These are phyloP conservation scores for Pseudogymnoascus sp. DNA, from an alignment of 2,329 filamentous ascomycete species.

Conservation along the genomic window DNA sequence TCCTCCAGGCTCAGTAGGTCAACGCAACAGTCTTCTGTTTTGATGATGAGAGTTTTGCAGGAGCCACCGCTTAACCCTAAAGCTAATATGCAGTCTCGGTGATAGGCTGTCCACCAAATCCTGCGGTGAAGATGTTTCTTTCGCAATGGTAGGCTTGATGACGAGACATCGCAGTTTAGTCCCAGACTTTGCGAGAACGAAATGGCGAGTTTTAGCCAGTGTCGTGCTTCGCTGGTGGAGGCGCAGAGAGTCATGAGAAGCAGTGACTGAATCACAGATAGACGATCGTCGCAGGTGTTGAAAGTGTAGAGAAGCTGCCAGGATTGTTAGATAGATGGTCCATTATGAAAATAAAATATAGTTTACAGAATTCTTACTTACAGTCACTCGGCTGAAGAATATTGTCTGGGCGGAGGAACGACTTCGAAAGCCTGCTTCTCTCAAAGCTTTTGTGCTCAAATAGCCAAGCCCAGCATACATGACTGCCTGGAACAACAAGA, in stretches of 20 bases:
- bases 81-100: neutral
- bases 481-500: conserved; percentile 22
- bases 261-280: conserved; percentile 18
- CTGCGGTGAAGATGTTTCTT: neutral
- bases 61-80: neutral
- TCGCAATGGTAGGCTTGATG: neutral
- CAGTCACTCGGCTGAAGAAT: conserved; percentile 19
- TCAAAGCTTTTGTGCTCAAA: conserved; percentile 14
- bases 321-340: neutral
- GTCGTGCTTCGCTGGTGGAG: neutral
- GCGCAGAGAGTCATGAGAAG: conserved; percentile 18
- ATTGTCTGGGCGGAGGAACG: conserved; percentile 14
- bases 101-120: conserved; percentile 1
- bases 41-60: neutral
- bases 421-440: conserved; percentile 16
- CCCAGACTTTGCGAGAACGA: neutral
- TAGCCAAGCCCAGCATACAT: conserved; percentile 20
- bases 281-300: conserved; percentile 18
- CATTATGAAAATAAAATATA: neutral
- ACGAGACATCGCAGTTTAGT: neutral
- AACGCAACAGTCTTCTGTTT: conserved; percentile 13
- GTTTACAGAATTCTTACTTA: conserved; percentile 8
- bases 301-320: conserved; percentile 20
- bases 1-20: conserved; percentile 14
- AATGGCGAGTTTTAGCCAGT: neutral